These are phyloP conservation scores for Populus tomentosa DNA, from an alignment of 441 rosid genomes.

Conservation along the genomic window DNA sequence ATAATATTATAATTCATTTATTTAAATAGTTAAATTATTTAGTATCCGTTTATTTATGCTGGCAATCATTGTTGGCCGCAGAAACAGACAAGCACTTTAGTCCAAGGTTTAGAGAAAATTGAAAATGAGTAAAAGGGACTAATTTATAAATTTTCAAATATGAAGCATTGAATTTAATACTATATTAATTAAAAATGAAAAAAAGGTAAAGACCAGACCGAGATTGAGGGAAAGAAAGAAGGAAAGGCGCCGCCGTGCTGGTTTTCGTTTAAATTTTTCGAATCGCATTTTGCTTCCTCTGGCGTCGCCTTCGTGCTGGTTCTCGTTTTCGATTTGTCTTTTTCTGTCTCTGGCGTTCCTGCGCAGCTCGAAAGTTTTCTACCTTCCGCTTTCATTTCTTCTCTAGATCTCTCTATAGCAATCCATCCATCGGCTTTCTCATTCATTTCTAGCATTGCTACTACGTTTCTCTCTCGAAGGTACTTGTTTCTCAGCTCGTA, in stretches of 20 bases:
- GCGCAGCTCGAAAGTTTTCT: background rate
- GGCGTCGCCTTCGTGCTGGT: background rate
- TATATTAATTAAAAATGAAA: background rate
- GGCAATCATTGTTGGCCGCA: too few relatives aligned
- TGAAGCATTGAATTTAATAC: background rate
- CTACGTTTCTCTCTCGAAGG: conserved; percentile 8
- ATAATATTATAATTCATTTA: too few relatives aligned
- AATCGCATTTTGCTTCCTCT: background rate
- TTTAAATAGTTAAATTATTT: too few relatives aligned
- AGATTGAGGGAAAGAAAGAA: background rate
- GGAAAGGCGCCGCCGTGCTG: conserved; percentile 1
- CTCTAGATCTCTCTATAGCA: background rate
- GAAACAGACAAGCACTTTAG: background rate
- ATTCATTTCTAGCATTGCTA: background rate
- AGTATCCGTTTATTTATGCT: too few relatives aligned
- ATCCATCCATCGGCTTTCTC: background rate
- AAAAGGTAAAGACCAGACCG: background rate
- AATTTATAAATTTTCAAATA: too few relatives aligned
- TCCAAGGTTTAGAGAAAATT: background rate
- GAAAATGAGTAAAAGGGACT: background rate
- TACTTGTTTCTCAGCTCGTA: background rate
- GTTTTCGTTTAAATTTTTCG: background rate
- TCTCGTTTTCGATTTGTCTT: background rate
- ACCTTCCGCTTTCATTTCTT: background rate
- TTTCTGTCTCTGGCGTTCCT: background rate